Percentiles rank a stretch among this genome's conserved stretches.
Conservation (phyloP, 2,329 filamentous ascomycete species). For the Volutella citrinella region DNA sequence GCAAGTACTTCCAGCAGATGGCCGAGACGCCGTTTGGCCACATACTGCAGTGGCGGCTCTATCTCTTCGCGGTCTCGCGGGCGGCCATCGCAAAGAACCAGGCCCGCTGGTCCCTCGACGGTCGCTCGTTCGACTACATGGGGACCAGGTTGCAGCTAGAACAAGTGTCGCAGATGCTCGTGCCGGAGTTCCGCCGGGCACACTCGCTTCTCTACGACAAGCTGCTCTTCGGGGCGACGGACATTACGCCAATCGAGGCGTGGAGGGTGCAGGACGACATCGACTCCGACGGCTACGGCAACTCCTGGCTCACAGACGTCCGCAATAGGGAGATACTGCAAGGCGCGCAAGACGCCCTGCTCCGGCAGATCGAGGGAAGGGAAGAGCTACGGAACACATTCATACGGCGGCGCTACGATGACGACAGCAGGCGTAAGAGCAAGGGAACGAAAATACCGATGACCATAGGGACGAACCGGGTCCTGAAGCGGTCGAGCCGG, state of each 20-base stretch:
- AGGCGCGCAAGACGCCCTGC: neutral
- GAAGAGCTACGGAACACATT: too few relatives aligned
- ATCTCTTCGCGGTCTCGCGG: neutral
- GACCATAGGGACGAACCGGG: too few relatives aligned
- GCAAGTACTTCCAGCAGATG: neutral
- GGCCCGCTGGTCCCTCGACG: neutral
- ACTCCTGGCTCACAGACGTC: neutral
- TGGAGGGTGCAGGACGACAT: neutral
- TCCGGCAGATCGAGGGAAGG: neutral
- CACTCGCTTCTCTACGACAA: too few relatives aligned
- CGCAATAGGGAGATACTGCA: neutral
- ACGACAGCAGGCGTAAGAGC: too few relatives aligned
- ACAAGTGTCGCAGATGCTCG: too few relatives aligned
- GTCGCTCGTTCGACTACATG: too few relatives aligned
- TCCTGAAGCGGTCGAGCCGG: too few relatives aligned
- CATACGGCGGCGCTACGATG: too few relatives aligned
- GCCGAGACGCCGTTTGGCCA: neutral
- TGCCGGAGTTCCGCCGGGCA: too few relatives aligned
- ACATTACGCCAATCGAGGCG: neutral
- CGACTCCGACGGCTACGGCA: neutral
- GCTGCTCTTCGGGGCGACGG: neutral
- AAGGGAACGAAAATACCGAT: too few relatives aligned
- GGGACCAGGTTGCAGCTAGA: too few relatives aligned
- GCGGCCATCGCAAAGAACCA: neutral
- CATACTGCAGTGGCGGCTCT: neutral